Percentiles rank a stretch among this genome's conserved stretches.
phyloP scores from a whole-genome alignment of 768 basidiomycete species.

The Lactarius indigo region DNA sequence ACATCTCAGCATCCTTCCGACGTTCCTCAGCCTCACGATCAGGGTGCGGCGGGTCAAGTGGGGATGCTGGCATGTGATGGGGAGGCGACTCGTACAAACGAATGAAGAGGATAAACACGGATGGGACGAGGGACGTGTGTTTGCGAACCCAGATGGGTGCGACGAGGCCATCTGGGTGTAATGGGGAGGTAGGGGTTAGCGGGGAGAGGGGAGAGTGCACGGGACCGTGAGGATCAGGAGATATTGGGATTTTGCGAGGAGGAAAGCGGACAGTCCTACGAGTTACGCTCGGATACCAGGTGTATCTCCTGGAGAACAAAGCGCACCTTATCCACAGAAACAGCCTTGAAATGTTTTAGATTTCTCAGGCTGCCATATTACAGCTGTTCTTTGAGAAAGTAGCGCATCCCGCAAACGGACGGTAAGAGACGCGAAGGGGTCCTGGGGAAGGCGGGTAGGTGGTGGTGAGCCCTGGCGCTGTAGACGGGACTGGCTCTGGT shows the following conservation, averaged over 20 bases:
- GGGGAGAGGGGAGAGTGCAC: slow-evolving; percentile 94
- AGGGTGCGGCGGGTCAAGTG: slow-evolving; percentile 50
- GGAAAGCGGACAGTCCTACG: slow-evolving; percentile 77
- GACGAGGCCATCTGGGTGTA: slow-evolving; percentile 93
- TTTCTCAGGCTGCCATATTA: slow-evolving; percentile 73
- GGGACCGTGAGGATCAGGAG: slow-evolving; percentile 49
- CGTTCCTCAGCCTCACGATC: slow-evolving; percentile 66
- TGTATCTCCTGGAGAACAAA: neutral
- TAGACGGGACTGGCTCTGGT: slow-evolving; percentile 23
- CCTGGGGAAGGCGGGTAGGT: slow-evolving; percentile 39
- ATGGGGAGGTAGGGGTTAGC: slow-evolving; percentile 78
- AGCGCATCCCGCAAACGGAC: slow-evolving; percentile 68
- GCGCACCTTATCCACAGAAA: slow-evolving; percentile 74
- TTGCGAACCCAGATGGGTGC: slow-evolving; percentile 98
- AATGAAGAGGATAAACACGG: slow-evolving; percentile 90
- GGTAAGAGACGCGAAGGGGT: slow-evolving; percentile 59
- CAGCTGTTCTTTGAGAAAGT: slow-evolving; percentile 54
- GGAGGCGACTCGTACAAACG: slow-evolving; percentile 69
- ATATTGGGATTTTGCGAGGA: slow-evolving; percentile 67
- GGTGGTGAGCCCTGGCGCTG: slow-evolving; percentile 28
- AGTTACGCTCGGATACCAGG: neutral
- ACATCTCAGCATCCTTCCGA: slow-evolving; percentile 67
- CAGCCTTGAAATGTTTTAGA: slow-evolving; percentile 75
- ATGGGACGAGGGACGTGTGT: slow-evolving; percentile 86
- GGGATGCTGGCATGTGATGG: slow-evolving; percentile 41